Conservation (phyloP, 208 protist species). For the Phytomonas sp. region DNA sequence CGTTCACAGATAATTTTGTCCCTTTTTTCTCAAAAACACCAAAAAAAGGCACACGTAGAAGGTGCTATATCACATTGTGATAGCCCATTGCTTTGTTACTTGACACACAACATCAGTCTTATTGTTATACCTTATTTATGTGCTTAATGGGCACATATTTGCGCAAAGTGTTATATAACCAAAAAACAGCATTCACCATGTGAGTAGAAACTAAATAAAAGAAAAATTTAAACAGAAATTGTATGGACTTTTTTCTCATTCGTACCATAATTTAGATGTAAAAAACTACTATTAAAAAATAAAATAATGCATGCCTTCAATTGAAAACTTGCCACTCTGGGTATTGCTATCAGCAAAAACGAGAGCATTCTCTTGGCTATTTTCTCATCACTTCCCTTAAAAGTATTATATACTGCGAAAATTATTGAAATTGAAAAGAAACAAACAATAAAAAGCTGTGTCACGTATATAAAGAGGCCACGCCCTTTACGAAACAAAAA, state of each 20-base stretch:
- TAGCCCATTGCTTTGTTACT: slow-evolving; percentile 1
- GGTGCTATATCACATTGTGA: neutral
- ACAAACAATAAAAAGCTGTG: slow-evolving; percentile 3
- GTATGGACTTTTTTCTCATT: neutral
- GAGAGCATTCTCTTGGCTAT: neutral
- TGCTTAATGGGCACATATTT: slow-evolving; percentile 2
- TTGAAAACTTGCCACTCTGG: neutral
- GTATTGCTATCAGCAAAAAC: neutral
- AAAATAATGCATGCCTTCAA: neutral
- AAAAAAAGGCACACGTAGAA: slow-evolving; percentile 8
- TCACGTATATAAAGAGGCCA: slow-evolving; percentile 2
- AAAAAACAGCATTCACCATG: slow-evolving; percentile 2
- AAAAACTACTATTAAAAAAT: slow-evolving; percentile 1
- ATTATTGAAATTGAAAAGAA: neutral
- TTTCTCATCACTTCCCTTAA: neutral
- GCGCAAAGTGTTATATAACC: neutral
- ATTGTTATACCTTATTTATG: neutral
- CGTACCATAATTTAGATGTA: neutral
- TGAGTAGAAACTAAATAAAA: slow-evolving; percentile 6
- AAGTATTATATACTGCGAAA: neutral
- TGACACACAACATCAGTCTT: slow-evolving; percentile 4
- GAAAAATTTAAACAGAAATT: neutral
- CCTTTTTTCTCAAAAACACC: slow-evolving; percentile 7
- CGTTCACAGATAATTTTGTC: neutral
- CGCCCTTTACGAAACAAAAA: slow-evolving; percentile 9